Evolutionary conservation across 225 moss, liverwort and hornwort species (phyloP).

Genomic region (Physcomitrellopsis africana): DNA sequence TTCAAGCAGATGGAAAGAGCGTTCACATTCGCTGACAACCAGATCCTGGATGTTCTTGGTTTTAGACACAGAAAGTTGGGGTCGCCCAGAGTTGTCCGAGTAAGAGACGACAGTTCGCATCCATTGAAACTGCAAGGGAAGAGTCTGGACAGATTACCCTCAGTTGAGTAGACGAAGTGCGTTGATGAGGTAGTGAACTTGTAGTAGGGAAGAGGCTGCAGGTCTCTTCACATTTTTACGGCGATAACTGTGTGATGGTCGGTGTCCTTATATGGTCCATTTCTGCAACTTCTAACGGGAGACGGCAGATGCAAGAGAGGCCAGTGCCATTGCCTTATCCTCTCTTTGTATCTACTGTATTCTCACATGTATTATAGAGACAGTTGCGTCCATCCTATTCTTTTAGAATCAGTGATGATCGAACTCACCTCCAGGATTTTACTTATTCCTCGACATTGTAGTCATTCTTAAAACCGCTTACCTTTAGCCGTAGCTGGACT

Average conservation of each 20-base stretch:
- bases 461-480: conserved; percentile 23
- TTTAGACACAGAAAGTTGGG: conserved; percentile 53
- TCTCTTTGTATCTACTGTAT: conserved; percentile 44
- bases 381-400: conserved; percentile 28
- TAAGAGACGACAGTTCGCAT: conserved; percentile 33
- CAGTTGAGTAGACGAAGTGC: background rate
- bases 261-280: background rate
- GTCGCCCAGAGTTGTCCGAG: conserved; percentile 38
- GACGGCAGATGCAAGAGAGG: conserved; percentile 47
- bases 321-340: conserved; percentile 50
- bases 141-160: conserved; percentile 24
- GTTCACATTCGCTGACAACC: conserved; percentile 54
- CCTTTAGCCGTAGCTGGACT: too few species aligned
- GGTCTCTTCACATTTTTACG: conserved; percentile 21
- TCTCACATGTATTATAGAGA: conserved; percentile 42
- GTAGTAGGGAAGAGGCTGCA: background rate
- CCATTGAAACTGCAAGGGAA: conserved; percentile 27
- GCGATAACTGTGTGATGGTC: background rate
- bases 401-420: conserved; percentile 34
- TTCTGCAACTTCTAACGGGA: conserved; percentile 18
- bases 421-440: background rate
- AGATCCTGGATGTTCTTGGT: conserved; percentile 42
- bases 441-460: background rate
- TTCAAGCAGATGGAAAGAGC: conserved; percentile 57
- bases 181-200: background rate